Conservation (phyloP, 495 filamentous ascomycete species). For the Stereocaulon alpinum region DNA sequence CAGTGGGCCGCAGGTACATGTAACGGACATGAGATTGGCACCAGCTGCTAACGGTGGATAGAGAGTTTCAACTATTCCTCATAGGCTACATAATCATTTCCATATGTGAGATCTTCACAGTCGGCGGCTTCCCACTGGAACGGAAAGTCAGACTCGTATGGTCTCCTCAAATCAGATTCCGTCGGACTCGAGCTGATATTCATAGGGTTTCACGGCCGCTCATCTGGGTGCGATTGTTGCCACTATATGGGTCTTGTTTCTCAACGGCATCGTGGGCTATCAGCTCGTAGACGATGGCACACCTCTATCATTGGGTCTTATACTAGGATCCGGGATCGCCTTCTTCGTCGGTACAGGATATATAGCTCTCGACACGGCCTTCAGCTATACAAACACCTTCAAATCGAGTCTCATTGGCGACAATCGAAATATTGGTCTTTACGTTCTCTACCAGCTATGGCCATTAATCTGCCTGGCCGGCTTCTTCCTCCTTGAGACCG, state of each 20-base stretch:
- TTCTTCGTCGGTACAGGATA: conserved; percentile 90
- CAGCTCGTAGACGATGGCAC: conserved; percentile 94
- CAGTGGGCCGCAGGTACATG: conserved; percentile 79
- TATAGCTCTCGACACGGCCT: conserved; percentile 89
- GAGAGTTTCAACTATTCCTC: conserved; percentile 94
- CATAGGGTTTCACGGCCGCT: conserved; percentile 79
- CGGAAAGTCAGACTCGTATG: conserved; percentile 56
- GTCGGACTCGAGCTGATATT: conserved; percentile 4
- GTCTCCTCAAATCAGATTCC: conserved; percentile 12
- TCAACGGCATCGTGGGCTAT: conserved; percentile 88
- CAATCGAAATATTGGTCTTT: conserved; percentile 74
- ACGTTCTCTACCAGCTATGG: conserved; percentile 85
- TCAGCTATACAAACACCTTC: conserved; percentile 74
- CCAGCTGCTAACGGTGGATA: conserved; percentile 27
- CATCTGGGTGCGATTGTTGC: conserved; percentile 85
- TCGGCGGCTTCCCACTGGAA: conserved; percentile 74
- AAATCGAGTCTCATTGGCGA: conserved; percentile 41
- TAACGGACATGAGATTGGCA: neutral
- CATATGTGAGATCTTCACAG: conserved; percentile 93
- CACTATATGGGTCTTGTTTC: conserved; percentile 79
- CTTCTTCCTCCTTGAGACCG: conserved; percentile 72
- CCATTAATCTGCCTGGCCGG: conserved; percentile 78
- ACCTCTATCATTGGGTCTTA: conserved; percentile 64
- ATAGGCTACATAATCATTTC: conserved; percentile 76
- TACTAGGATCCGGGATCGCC: conserved; percentile 53